Evolutionary conservation across 2,329 filamentous ascomycete species (phyloP), one percentile per base, ranked within the genome.

Genomic region (Zelopaecilomyces penicillatus): DNA sequence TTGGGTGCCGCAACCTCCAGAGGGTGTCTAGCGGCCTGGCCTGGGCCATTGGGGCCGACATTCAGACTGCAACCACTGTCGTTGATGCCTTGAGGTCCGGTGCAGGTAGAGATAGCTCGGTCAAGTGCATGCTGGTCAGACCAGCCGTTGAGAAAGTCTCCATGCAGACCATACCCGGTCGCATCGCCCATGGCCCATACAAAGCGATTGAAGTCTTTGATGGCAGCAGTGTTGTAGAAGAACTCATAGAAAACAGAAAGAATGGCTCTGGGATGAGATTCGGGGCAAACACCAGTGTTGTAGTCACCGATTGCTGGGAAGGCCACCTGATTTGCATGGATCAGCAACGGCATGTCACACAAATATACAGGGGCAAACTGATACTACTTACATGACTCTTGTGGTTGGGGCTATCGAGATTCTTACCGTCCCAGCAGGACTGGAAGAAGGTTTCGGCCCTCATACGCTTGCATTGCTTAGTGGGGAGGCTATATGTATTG

Each of bases 401-500:
- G 59, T 82, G 76, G 57, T 80, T 66, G 1, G 64, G 39, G 5
- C 69, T 68, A 55, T 82, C 76, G 26, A 77, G 53, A 50, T 79
- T 71, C 37, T 65, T 63, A 31, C 80, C 80, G 48, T 83, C 70
- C 80, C 80, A 83, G 65, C 80, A 83, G 4, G 71, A 71, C 1
- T 76, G 78, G 57, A 82, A 80, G 55, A 71, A 73, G 19, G 80
- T 64, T 53, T 80, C 72, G 10, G 71, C 65, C 34, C 76, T 70
- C 19, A 72, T 64, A 36, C 76, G 69, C 32, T 68, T 58, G 55
- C 80, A 82, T 47, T 68, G 66, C 50, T 69, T 68, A 1, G 47
- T 43, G 11, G 78, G 80, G 30, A 85, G 69, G 12, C 35, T 2
- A 19, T 19, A 19, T 19, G 19, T 19, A 67, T 73, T 44, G 33